A percentile compares a stretch with the other conserved stretches of the same genome.
phyloP scores from a whole-genome alignment of 768 basidiomycete species.

The Fomitopsis pulvina region DNA sequence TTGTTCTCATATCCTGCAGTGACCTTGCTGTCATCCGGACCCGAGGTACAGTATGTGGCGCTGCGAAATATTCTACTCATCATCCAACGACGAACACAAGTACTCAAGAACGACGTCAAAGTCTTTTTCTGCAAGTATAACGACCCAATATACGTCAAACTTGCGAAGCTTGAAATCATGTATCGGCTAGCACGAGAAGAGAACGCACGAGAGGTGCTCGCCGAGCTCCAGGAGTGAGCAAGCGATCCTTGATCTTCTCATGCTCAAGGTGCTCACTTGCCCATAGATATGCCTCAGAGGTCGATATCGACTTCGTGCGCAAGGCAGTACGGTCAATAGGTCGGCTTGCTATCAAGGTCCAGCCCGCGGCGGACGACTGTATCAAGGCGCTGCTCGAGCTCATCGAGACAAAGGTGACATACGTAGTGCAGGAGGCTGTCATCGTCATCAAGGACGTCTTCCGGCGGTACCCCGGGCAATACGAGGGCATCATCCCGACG shows the following conservation, averaged over 20 bases:
- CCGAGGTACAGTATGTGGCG: constrained; percentile 98
- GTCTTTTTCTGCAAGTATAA: constrained; percentile 99
- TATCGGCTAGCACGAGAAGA: constrained; percentile 94
- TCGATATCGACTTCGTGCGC: constrained; percentile 96
- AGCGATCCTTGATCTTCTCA: too few species aligned
- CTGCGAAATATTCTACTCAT: constrained; percentile 95
- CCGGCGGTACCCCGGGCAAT: constrained; percentile 92
- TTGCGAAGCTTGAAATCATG: constrained; percentile 98
- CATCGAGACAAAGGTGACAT: constrained; percentile 89
- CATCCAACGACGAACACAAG: constrained; percentile 88
- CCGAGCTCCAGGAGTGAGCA: constrained; percentile 91
- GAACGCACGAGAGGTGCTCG: constrained; percentile 87
- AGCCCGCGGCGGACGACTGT: constrained; percentile 81
- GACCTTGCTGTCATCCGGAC: constrained; percentile 90
- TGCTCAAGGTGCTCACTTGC: not conserved
- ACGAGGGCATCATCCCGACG: constrained; percentile 92
- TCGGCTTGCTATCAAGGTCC: constrained; percentile 95
- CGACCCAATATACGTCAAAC: constrained; percentile 97
- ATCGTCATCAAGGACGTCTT: constrained; percentile 99
- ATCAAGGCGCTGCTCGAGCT: constrained; percentile 81
- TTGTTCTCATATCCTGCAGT: constrained; percentile 41
- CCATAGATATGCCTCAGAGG: constrained; percentile 92
- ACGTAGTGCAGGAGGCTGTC: constrained; percentile 95
- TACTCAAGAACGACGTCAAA: constrained; percentile 95
- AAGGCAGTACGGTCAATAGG: constrained; percentile 98